Base-by-base conservation (phyloP, 2,329 filamentous ascomycete genomes). In the Fusarium redolens region DNA sequence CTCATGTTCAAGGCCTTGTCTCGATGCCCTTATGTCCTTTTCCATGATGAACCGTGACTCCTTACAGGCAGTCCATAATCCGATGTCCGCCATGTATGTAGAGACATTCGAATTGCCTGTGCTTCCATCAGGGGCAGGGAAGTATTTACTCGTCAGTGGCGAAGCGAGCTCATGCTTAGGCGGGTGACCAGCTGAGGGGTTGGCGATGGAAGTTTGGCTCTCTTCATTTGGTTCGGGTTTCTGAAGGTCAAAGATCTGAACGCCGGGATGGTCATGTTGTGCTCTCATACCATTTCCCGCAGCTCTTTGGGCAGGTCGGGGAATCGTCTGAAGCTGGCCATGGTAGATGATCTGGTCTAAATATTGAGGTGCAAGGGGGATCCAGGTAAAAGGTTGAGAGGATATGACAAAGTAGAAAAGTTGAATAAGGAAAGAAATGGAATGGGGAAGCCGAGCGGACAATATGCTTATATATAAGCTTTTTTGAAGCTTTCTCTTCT, bases 221-320 rank as follows among this genome's bases (percentile, higher is more conserved):
- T 43, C 12, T 43, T 18, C 2, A 3, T 2, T 14, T 3, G 7
- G 28, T 20, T 55, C 5, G 2, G 28, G 3, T 4, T 4, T 4
- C 11, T 48, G 37, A 7, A 70, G 8, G 15, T 17, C 8, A 37
- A 67, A 70, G 1, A 70, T 47, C 7, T 70, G 61, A 7, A 51
- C 61, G 7, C 61, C 61, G 7, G 22, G 22, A 22, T 22, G 22
- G 22, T 22, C 22, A 22, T 22, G 22, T 22, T 22, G 22, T 22
- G 22, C 22, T 22, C 25, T 66, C 43, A 71, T 22, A 69, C 57
- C 6, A 41, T 17, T 8, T 71, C 51, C 17, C 66, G 25, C 3
- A 69, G 8, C 20, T 71, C 66, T 38, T 43, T 33, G 5, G 66
- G 54, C 1, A 69, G 28, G 0, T 60, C 47, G 7, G 40, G 5